phyloP scores from a whole-genome alignment of 306 rosid species.

The Morella rubra region DNA sequence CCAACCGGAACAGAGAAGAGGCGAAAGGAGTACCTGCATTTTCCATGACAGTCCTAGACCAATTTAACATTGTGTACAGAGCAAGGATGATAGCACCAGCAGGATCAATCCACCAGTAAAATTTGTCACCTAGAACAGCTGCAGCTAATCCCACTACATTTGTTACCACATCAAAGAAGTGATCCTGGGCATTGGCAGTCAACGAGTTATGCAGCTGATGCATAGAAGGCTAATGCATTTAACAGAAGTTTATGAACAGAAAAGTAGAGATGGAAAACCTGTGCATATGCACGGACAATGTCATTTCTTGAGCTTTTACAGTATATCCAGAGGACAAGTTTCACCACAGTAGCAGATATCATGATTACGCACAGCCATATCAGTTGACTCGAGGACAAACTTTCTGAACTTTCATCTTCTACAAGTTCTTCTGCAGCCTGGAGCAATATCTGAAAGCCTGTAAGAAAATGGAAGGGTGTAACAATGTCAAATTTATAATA shows the following conservation, averaged over 20 bases:
- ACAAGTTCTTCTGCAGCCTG: constrained; percentile 67
- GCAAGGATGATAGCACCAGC: constrained; percentile 88
- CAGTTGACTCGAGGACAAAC: constrained; percentile 55
- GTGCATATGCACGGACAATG: constrained; percentile 90
- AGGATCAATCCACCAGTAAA: constrained; percentile 95
- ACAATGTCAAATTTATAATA: neutral
- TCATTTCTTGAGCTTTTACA: constrained; percentile 77
- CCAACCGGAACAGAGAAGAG: neutral
- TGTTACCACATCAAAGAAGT: constrained; percentile 92
- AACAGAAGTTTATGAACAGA: neutral
- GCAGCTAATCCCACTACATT: constrained; percentile 82
- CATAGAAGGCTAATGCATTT: neutral
- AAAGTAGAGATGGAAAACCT: constrained; percentile 41
- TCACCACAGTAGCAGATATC: constrained; percentile 73
- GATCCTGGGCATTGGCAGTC: constrained; percentile 62
- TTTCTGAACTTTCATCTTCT: constrained; percentile 40
- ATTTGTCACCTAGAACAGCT: constrained; percentile 80
- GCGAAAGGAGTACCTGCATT: constrained; percentile 65
- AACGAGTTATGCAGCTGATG: constrained; percentile 12
- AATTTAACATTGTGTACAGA: constrained; percentile 74
- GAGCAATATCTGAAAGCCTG: constrained; percentile 88
- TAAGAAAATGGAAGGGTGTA: constrained; percentile 16
- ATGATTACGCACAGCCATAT: constrained; percentile 72
- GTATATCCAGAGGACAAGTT: constrained; percentile 82
- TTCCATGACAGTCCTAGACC: constrained; percentile 90